Evolutionary conservation across 257 asterid species (phyloP).

Genomic region (Solanum corneliomulleri): DNA sequence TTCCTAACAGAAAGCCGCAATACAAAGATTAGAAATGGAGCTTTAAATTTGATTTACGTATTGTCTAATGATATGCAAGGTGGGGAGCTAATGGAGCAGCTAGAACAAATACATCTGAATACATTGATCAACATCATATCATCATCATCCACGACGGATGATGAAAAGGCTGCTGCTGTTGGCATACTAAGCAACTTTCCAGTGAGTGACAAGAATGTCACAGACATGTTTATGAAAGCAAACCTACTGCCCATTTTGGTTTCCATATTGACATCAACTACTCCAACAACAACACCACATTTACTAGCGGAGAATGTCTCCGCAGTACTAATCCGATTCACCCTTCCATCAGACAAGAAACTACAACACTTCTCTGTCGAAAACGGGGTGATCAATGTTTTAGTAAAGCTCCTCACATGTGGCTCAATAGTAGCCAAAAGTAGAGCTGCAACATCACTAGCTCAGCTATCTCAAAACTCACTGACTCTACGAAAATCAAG

Average conservation of each 20-base stretch:
- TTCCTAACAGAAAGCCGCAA: slow-evolving; percentile 33
- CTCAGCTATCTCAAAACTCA: slow-evolving; percentile 66
- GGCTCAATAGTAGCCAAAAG: slow-evolving; percentile 33
- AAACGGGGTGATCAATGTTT: slow-evolving; percentile 38
- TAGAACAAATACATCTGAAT: slow-evolving; percentile 33
- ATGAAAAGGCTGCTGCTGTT: slow-evolving; percentile 60
- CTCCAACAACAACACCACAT: neutral
- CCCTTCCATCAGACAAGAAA: slow-evolving; percentile 43
- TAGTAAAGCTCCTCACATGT: slow-evolving; percentile 41
- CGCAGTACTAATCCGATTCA: slow-evolving; percentile 46
- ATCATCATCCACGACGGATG: slow-evolving; percentile 22
- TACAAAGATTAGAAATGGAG: slow-evolving; percentile 29
- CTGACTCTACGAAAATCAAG: slow-evolving; percentile 29
- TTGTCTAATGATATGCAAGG: slow-evolving; percentile 35
- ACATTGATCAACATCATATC: slow-evolving; percentile 27
- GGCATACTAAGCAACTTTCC: slow-evolving; percentile 70
- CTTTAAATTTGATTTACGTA: slow-evolving; percentile 36
- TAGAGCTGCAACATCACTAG: slow-evolving; percentile 49
- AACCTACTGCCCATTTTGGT: slow-evolving; percentile 36
- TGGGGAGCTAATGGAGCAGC: slow-evolving; percentile 36
- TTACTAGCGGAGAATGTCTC: slow-evolving; percentile 47
- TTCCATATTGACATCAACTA: slow-evolving; percentile 16
- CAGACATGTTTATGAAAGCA: slow-evolving; percentile 39
- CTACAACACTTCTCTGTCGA: slow-evolving; percentile 59
- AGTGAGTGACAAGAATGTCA: slow-evolving; percentile 32